These are phyloP conservation scores for Penicillium sp. DNA, from an alignment of 2,329 filamentous ascomycete genomes.

Conservation along the genomic window DNA sequence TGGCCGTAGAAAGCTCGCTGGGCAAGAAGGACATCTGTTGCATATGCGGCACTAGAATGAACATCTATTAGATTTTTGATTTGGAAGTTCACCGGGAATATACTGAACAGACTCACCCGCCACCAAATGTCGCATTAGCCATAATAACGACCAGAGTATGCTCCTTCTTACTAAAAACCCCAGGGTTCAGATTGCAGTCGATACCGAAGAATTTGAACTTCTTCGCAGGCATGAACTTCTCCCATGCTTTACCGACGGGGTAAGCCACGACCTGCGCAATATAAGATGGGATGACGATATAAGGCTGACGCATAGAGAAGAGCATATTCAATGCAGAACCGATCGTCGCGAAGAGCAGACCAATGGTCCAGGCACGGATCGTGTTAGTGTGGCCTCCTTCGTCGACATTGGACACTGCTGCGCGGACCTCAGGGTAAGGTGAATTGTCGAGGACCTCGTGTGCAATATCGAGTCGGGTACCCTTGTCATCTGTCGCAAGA, in stretches of 20 bases:
- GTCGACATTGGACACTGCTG: slow-evolving; percentile 68
- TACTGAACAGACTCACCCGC: slow-evolving; percentile 31
- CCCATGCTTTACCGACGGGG: slow-evolving; percentile 52
- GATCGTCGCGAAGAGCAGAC: slow-evolving; percentile 63
- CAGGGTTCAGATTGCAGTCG: slow-evolving; percentile 47
- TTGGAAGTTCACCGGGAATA: too few relatives aligned
- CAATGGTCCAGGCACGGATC: slow-evolving; percentile 67
- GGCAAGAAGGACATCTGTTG: slow-evolving; percentile 73
- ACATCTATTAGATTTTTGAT: too few relatives aligned
- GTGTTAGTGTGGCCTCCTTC: slow-evolving; percentile 68
- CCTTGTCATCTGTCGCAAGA: slow-evolving; percentile 58
- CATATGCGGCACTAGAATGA: slow-evolving; percentile 58
- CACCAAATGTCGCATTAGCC: slow-evolving; percentile 70
- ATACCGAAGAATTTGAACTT: slow-evolving; percentile 43
- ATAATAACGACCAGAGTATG: slow-evolving; percentile 52
- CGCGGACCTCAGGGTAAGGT: slow-evolving; percentile 69
- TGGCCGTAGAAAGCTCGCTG: slow-evolving; percentile 74
- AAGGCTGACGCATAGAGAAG: slow-evolving; percentile 62
- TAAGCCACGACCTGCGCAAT: slow-evolving; percentile 67
- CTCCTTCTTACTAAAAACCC: slow-evolving; percentile 53
- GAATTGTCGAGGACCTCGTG: slow-evolving; percentile 68
- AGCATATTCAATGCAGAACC: slow-evolving; percentile 67
- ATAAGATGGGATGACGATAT: slow-evolving; percentile 63
- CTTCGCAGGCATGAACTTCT: slow-evolving; percentile 41
- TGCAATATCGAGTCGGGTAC: slow-evolving; percentile 62